These are phyloP conservation scores for Thelonectria rubi DNA, from an alignment of 2,329 filamentous ascomycete species.

Conservation along the genomic window DNA sequence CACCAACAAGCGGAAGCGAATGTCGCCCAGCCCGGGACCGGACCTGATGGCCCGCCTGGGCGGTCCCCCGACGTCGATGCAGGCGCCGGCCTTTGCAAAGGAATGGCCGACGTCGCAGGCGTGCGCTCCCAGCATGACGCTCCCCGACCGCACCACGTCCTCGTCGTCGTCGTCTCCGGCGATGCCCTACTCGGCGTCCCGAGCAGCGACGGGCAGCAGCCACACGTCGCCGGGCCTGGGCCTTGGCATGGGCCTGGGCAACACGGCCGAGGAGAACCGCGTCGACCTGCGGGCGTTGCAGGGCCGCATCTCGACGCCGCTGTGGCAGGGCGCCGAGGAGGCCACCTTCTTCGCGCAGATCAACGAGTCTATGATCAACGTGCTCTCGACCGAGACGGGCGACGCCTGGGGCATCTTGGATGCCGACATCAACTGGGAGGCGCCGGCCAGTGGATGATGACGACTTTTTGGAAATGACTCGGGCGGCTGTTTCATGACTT, in stretches of 20 bases:
- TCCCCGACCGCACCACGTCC: conserved; percentile 48
- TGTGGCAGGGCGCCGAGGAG: conserved; percentile 47
- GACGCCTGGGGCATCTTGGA: conserved; percentile 45
- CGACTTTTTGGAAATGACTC: too few species aligned
- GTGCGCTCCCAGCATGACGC: conserved; percentile 23
- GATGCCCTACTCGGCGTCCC: conserved; percentile 34
- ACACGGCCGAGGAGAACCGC: conserved; percentile 49
- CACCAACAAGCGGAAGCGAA: conserved; percentile 48
- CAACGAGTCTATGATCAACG: conserved; percentile 38
- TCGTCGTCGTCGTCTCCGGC: conserved; percentile 46
- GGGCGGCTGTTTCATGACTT: too few species aligned
- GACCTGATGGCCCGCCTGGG: conserved; percentile 20
- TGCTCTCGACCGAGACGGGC: conserved; percentile 33
- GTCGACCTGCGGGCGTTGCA: conserved; percentile 48
- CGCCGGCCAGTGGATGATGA: conserved; percentile 7
- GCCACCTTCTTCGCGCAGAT: conserved; percentile 43
- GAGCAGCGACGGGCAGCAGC: conserved; percentile 40
- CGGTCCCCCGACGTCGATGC: background rate
- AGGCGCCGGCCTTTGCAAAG: background rate
- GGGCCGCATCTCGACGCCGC: conserved; percentile 42
- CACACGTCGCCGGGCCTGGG: conserved; percentile 42
- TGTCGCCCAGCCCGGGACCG: conserved; percentile 40
- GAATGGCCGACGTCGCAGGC: conserved; percentile 22
- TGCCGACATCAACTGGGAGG: conserved; percentile 41
- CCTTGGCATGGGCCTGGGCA: conserved; percentile 44